Evolutionary conservation across 768 basidiomycete species (phyloP).

Genomic region (Lepiota brunneoincarnata): DNA sequence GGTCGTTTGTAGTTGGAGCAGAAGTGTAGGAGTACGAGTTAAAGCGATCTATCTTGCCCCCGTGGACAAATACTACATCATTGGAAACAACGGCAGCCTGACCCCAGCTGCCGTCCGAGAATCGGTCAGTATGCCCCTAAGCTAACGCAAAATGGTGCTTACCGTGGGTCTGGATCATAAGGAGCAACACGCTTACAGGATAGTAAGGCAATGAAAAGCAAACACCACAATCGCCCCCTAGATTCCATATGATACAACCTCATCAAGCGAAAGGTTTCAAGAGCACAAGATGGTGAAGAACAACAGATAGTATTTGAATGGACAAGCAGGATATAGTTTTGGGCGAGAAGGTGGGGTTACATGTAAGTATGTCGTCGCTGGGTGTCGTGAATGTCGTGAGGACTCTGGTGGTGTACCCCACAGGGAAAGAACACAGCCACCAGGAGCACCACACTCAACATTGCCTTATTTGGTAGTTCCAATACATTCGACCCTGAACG

Average conservation of each 20-base stretch:
- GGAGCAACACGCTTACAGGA: not conserved
- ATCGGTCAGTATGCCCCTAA: not conserved
- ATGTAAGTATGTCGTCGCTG: slow-evolving; percentile 1
- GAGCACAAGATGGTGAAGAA: not conserved
- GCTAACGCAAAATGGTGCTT: not conserved
- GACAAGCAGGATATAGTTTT: not conserved
- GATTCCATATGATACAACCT: not conserved
- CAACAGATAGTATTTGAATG: not conserved
- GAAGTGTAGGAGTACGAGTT: slow-evolving; percentile 70
- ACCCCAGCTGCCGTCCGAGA: slow-evolving; percentile 64
- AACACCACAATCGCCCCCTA: not conserved
- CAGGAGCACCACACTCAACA: slow-evolving; percentile 6
- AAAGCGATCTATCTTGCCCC: slow-evolving; percentile 75
- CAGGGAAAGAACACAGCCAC: slow-evolving; percentile 6
- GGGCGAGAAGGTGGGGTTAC: not conserved
- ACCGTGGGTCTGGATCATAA: slow-evolving; percentile 9
- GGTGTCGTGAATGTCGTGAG: slow-evolving; percentile 2
- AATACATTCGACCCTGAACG: no score
- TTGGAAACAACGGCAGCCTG: slow-evolving; percentile 63
- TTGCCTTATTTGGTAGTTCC: slow-evolving; percentile 6
- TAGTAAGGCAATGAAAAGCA: not conserved
- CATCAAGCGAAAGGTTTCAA: not conserved
- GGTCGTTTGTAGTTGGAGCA: slow-evolving; percentile 70
- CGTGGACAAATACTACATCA: slow-evolving; percentile 67
- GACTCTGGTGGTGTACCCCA: not conserved